Evolutionary conservation across 805 yeast genomes (phyloP).

Genomic region (Cyberlindnera veronae): DNA sequence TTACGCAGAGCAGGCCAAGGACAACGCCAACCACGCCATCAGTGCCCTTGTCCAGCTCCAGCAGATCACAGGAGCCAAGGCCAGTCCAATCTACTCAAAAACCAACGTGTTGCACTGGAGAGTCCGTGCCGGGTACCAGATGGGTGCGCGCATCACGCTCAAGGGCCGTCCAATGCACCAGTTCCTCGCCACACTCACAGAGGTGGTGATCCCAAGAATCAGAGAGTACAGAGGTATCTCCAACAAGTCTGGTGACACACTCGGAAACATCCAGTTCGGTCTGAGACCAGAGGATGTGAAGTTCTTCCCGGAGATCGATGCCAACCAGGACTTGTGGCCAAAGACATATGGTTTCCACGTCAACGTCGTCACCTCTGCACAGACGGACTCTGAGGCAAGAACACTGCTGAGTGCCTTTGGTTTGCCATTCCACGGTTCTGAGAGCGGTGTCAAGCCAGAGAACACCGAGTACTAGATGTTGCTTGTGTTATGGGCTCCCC

Average conservation of each 20-base stretch:
- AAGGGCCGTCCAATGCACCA: constrained; percentile 81
- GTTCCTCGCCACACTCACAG: constrained; percentile 82
- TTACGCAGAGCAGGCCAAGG: constrained; percentile 69
- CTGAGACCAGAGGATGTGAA: constrained; percentile 71
- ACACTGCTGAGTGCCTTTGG: constrained; percentile 79
- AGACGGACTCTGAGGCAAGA: constrained; percentile 87
- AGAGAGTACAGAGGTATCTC: constrained; percentile 82
- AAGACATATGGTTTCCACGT: constrained; percentile 81
- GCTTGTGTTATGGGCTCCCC: too few species aligned
- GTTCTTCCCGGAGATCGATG: constrained; percentile 90
- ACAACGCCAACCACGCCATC: constrained; percentile 67
- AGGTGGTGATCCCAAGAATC: constrained; percentile 88
- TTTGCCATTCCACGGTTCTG: constrained; percentile 65
- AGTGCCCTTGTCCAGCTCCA: constrained; percentile 78
- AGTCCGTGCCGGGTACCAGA: constrained; percentile 79
- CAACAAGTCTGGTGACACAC: constrained; percentile 73
- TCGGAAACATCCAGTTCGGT: constrained; percentile 86
- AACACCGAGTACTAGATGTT: constrained; percentile 21
- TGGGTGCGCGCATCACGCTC: constrained; percentile 84
- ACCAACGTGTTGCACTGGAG: constrained; percentile 84
- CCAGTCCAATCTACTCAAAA: constrained; percentile 67
- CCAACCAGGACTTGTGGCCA: constrained; percentile 87
- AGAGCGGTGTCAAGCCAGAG: constrained; percentile 31
- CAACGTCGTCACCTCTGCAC: constrained; percentile 82
- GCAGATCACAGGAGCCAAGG: constrained; percentile 91